phyloP scores from a whole-genome alignment of 208 protist species.

The Tritrichomonas foetus region DNA sequence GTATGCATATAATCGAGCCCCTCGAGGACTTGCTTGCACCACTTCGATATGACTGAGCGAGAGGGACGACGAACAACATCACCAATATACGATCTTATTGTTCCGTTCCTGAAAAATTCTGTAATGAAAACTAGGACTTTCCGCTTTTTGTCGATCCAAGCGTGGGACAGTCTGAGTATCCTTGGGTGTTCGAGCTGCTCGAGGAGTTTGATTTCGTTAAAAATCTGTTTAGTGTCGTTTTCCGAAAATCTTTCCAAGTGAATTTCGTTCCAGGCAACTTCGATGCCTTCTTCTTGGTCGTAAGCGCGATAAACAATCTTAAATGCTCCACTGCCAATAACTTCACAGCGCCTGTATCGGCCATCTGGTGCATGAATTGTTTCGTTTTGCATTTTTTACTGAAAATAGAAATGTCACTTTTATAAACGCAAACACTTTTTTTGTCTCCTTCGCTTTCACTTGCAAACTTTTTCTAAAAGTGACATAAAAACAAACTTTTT shows the following conservation, averaged over 20 bases:
- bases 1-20: conserved; percentile 37
- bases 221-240: conserved; percentile 35
- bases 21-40: conserved; percentile 38
- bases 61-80: not conserved
- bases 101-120: conserved; percentile 12
- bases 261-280: conserved; percentile 43
- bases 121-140: conserved; percentile 34
- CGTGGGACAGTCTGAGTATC: not conserved
- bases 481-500: too few relatives aligned
- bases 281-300: conserved; percentile 40
- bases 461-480: too few relatives aligned
- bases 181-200: not conserved
- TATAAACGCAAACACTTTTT: too few relatives aligned
- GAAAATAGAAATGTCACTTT: too few relatives aligned
- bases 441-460: too few relatives aligned
- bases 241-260: not conserved
- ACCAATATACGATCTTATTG: not conserved
- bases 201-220: not conserved
- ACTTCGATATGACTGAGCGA: not conserved
- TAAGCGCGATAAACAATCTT: conserved; percentile 40
- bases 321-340: conserved; percentile 20
- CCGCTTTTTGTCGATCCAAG: conserved; percentile 10
- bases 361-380: not conserved
- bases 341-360: not conserved
- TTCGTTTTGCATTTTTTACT: not conserved